Evolutionary conservation across 108 stramenopile species (phyloP), one percentile per base, ranked within the genome.

Genomic region (Cyclostephanos tholiformis): DNA sequence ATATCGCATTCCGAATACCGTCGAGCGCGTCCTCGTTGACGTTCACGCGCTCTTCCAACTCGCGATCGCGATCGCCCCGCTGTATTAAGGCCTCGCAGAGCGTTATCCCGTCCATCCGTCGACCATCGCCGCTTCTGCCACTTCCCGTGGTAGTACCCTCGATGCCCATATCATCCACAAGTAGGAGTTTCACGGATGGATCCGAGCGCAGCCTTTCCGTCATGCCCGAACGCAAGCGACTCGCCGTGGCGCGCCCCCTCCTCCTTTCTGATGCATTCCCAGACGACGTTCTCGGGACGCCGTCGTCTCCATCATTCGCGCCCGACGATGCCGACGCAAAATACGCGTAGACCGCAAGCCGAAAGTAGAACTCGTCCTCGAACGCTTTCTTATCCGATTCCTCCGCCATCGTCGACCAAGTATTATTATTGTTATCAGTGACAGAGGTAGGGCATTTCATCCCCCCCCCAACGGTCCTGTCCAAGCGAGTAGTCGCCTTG

Each of bases 1-100:
- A 84, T 11, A 89, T 56, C 6, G 86, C 82, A 52, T 82, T 76
- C 50, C 74, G 74, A 1, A 87, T 77, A 7, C 81, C 85, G 57
- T 88, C 86, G 16, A 85, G 56, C 4, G 79, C 61, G 5, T 57
- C 67, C 22, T 89, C 82, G 4, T 84, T 48, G 3, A 83, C 85
- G 61, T 86, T 65, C 9, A 89, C 91, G 25, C 91, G 75, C 87
- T 92, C 91, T 84, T 92, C 87, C 55, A 89, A 69, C 36, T 82
- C 71, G 13, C 38, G 50, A 65, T 66, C 22, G 36, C 16, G n/a
- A 19, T 43, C 19, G 29, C 58, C 66, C 48, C 71, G 76, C 48
- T 63, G 69, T 65, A 77, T 70, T 36, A 77, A 57, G 5, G 64
- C 69, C 70, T 80, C 73, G 63, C 71, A 82, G 41, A 71, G 22